A percentile compares a stretch with the other conserved stretches of the same genome.
Conservation (phyloP, 495 filamentous ascomycete genomes). For the Xylaria longipes region DNA sequence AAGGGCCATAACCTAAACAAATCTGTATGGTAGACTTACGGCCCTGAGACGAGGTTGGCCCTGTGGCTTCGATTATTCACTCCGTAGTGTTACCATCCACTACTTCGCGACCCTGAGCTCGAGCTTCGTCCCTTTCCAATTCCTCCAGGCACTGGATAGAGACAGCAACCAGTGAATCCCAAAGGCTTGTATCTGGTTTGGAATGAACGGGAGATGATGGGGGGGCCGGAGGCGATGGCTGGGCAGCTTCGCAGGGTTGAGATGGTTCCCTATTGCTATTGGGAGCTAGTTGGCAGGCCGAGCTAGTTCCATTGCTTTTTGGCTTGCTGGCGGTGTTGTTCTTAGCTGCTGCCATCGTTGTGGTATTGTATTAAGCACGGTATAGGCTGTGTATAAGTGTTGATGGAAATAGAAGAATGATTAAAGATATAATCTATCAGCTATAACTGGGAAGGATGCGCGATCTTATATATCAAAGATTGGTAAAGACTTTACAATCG, state of each 20-base stretch:
- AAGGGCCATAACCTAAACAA: no score
- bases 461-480: background rate
- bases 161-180: background rate
- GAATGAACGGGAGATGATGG: background rate
- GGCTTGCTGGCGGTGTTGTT: background rate
- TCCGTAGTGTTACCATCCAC: background rate
- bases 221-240: background rate
- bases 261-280: no score
- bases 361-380: background rate
- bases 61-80: background rate
- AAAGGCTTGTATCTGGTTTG: background rate
- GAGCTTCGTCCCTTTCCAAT: background rate
- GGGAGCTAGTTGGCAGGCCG: background rate
- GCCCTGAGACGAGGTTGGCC: no score
- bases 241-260: no score
- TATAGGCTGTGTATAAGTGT: background rate
- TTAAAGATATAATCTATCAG: background rate
- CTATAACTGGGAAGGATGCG: background rate
- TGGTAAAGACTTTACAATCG: no score
- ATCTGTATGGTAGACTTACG: no score
- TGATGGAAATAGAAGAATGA: background rate
- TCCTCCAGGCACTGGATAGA: background rate
- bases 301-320: background rate
- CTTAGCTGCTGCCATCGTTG: background rate
- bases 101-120: background rate